phyloP scores from a whole-genome alignment of 2,329 filamentous ascomycete species.

The Rhynchosporium agropyri region DNA sequence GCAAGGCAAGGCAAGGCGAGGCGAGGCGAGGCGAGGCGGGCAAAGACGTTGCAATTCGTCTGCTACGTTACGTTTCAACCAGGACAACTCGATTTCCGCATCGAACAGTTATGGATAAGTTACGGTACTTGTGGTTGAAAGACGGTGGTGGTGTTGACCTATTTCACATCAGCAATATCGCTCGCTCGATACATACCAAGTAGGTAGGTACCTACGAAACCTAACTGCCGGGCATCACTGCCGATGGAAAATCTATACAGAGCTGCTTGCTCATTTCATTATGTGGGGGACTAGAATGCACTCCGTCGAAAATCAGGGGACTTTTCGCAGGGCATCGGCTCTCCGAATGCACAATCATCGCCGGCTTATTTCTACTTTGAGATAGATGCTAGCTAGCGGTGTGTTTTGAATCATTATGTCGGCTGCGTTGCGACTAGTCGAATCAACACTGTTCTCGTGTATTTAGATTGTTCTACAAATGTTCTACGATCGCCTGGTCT shows the following conservation, averaged over 20 bases:
- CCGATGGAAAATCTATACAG: not conserved
- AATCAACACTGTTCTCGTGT: not conserved
- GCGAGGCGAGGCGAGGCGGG: constrained; percentile 6
- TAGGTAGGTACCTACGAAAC: not conserved
- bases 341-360: not conserved
- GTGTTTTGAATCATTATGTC: constrained; percentile 17
- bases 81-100: constrained; percentile 4
- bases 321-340: not conserved
- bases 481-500: constrained; percentile 15
- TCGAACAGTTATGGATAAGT: not conserved
- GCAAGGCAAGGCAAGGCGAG: not conserved
- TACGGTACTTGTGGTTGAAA: not conserved
- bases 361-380: too few relatives aligned
- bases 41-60: constrained; percentile 1
- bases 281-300: not conserved
- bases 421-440: not conserved
- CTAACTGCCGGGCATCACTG: not conserved
- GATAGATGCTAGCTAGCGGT: not conserved
- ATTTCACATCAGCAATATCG: not conserved
- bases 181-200: not conserved
- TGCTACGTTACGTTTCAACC: constrained; percentile 17
- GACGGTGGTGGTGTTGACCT: too few relatives aligned
- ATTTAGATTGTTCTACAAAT: not conserved
- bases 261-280: not conserved
- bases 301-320: not conserved